Evolutionary conservation across 768 basidiomycete species (phyloP), one percentile per base, ranked within the genome.

Genomic region (Rhizopogon vesiculosus): DNA sequence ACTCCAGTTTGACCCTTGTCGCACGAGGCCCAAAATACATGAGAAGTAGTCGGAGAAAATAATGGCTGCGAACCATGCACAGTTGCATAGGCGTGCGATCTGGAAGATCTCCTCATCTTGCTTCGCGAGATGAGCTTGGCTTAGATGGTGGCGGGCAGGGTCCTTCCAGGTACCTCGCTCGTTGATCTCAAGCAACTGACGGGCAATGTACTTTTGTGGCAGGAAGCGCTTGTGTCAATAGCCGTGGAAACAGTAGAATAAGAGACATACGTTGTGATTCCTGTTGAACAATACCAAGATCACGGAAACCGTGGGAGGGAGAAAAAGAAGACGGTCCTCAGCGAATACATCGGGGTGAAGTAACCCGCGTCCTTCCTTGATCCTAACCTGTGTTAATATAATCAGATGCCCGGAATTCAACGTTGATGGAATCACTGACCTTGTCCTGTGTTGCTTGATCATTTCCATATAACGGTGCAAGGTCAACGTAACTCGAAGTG

Each of bases 11-110:
- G 74, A 90, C 0, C 91, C 91, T 52, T 85, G 72, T 53, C 91
- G 75, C 45, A 87, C 82, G 15, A 92, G 75, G 18, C 91, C 91
- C 33, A 93, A 69, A 60, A 93, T 93, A 19, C 79, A 74, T 16
- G 85, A 85, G 68, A 93, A 86, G 70, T 93, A 93, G 63, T 92
- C 91, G 2, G 87, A 83, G 69, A 91, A 89, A n/a, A 91, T 82
- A 13, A 84, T 80, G 55, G 77, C 74, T 40, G 79, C 90, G 56
- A 91, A 92, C 90, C 90, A 91, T 10, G 80, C 83, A 58, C 84
- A 87, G 63, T 93, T 93, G 61, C 89, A 76, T 10, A 92, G 74
- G 3, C 89, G 81, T 0, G 89, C 82, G 7, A 81, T 89, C 66
- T 92, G 86, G 81, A 93, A 93, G n/a, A 93, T 77, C 54, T 91